phyloP scores from a whole-genome alignment of 148 eudicot genomes.

The Linanthus parryae region DNA sequence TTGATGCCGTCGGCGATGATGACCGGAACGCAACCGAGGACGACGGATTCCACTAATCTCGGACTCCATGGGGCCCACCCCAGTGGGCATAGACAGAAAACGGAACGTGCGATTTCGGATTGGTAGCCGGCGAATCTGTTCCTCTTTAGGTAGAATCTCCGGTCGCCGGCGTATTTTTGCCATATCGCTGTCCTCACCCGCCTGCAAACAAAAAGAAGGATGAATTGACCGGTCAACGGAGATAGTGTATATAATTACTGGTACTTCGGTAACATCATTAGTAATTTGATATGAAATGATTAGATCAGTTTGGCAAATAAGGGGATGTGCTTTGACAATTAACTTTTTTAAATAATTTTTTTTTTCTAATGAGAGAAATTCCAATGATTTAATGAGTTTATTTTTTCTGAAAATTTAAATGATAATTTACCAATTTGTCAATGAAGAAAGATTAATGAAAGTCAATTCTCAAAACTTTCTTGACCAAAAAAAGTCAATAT shows the following conservation, averaged over 20 bases:
- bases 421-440: no score
- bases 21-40: conserved; percentile 72
- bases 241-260: background rate
- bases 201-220: conserved; percentile 21
- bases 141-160: conserved; percentile 53
- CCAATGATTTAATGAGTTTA: no score
- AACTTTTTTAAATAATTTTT: no score
- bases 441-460: no score
- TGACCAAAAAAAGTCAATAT: no score
- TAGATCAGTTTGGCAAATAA: no score
- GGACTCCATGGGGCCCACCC: conserved; percentile 99
- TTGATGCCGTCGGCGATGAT: conserved; percentile 73
- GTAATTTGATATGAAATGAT: background rate
- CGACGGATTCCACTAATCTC: conserved; percentile 69
- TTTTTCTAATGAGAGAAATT: no score
- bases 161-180: conserved; percentile 38
- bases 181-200: conserved; percentile 66
- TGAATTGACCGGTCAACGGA: background rate
- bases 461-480: no score
- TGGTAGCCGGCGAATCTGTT: conserved; percentile 64
- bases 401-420: no score
- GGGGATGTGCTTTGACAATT: background rate
- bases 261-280: background rate
- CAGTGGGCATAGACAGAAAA: conserved; percentile 67
- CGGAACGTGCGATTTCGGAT: conserved; percentile 58